Evolutionary conservation across 2,329 filamentous ascomycete genomes (phyloP).

Genomic region (Tolypocladium ophioglossoides): DNA sequence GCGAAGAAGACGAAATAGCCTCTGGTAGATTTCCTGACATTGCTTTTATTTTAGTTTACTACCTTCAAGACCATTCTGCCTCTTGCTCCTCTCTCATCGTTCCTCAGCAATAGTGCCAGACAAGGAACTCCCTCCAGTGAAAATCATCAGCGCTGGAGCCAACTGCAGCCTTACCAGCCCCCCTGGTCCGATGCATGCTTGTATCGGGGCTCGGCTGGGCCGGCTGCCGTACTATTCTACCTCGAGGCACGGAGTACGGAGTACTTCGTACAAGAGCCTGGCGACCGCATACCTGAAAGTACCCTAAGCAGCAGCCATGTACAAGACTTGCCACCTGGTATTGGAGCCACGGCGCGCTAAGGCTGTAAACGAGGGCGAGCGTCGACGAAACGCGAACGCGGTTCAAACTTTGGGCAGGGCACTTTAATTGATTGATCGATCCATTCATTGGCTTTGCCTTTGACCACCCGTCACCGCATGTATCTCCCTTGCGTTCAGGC

Average conservation of each 20-base stretch:
- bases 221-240: neutral
- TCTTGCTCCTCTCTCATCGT: no score
- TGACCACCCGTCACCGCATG: neutral
- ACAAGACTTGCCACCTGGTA: neutral
- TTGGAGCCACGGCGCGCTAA: neutral
- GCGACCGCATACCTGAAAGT: neutral
- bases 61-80: no score
- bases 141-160: no score
- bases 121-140: no score
- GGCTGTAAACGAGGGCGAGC: slow-evolving; percentile 4
- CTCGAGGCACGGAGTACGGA: no score
- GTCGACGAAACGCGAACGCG: slow-evolving; percentile 19
- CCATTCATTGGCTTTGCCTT: neutral
- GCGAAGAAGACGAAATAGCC: no score
- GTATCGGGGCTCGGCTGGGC: neutral
- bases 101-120: no score
- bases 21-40: no score
- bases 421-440: slow-evolving; percentile 5
- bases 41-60: no score
- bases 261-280: neutral
- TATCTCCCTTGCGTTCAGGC: neutral
- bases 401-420: slow-evolving; percentile 15
- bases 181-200: neutral
- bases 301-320: neutral
- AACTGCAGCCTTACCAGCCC: neutral